Evolutionary conservation across 2,329 filamentous ascomycete species (phyloP).

Genomic region (Blastomyces parvus): DNA sequence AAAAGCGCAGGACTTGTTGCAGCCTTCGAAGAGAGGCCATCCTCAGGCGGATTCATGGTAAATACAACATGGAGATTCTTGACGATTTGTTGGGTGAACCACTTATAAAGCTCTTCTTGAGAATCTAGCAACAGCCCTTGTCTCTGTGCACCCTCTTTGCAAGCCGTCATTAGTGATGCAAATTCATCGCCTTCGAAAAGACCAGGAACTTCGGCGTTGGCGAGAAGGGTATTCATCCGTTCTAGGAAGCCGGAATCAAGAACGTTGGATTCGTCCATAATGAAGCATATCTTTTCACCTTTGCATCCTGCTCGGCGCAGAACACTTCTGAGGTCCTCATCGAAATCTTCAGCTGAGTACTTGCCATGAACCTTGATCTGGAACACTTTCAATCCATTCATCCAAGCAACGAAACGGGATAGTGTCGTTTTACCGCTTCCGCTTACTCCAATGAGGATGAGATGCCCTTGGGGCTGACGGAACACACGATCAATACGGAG

Average conservation of each 20-base stretch:
- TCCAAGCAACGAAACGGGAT: slow-evolving; percentile 97
- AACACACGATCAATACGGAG: slow-evolving; percentile 97
- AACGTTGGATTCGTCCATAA: slow-evolving; percentile 99
- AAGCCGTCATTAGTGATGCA: slow-evolving; percentile 96
- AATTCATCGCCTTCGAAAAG: slow-evolving; percentile 99
- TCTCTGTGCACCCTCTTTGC: slow-evolving; percentile 94
- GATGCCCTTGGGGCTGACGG: slow-evolving; percentile 92
- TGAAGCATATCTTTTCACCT: slow-evolving; percentile 99
- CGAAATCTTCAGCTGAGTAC: slow-evolving; percentile 96
- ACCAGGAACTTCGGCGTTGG: slow-evolving; percentile 98
- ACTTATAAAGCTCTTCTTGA: slow-evolving; percentile 99
- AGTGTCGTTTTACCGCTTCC: slow-evolving; percentile 97
- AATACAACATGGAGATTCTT: slow-evolving; percentile 99
- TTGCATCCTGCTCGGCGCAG: slow-evolving; percentile 91
- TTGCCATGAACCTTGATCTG: slow-evolving; percentile 99
- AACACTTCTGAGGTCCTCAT: slow-evolving; percentile 91
- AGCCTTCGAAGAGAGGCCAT: slow-evolving; percentile 87
- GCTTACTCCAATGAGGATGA: slow-evolving; percentile 97
- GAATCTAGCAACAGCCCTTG: slow-evolving; percentile 93
- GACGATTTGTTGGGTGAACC: slow-evolving; percentile 99
- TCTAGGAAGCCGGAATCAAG: slow-evolving; percentile 97
- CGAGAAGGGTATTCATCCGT: slow-evolving; percentile 96
- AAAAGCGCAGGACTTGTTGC: slow-evolving; percentile 96
- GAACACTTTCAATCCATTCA: slow-evolving; percentile 98
- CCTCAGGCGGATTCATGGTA: slow-evolving; percentile 98